Base-by-base conservation (phyloP, 345 rosid species). In the Sonneratia caseolaris region DNA sequence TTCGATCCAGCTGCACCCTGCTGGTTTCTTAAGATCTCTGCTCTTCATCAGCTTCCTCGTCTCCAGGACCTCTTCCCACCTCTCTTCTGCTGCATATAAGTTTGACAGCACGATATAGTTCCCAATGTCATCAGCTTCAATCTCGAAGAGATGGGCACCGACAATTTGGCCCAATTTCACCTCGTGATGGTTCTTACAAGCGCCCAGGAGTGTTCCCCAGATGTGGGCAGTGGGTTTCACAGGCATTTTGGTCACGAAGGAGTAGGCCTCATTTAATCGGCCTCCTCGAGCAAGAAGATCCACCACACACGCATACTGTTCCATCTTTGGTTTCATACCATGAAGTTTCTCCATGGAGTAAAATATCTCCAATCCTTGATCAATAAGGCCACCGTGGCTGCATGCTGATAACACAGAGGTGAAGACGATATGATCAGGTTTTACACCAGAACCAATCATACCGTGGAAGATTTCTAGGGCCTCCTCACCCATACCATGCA, bases 1-100 rank as follows among this genome's bases (percentile, higher is more conserved):
- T 78, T 92, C 98, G 74, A 92, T 85, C 98, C 98, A 90, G 82
- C 98, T 92, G 81, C 95, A 89, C 72, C 93, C 98, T 11, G 91
- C 90, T 66, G 89, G 86, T 82, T 90, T 92, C 83, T 80, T 85
- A 76, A 90, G 77, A 76, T 86, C 90, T 79, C 83, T 86, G 10
- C 65, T 78, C 77, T 76, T 90, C 91, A 89, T 90, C 75, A 81
- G 67, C 73, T 85, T 90, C 81, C 98, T 89, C 82, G 84, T 74
- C 84, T 89, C 87, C 84, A 83, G 65, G 53, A 91, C 98, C 57
- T 71, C 78, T 68, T 85, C 96, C 98, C 97, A 93, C 76, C 86
- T 82, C 72, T 84, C 84, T 76, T 87, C 91, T n/a, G 90, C 90
- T 18, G 98, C 96, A 83, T 83, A 86, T 75, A 91, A 77, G 82